Conservation (phyloP, 352 stramenopile genomes). For the Phytophthora pisi region DNA sequence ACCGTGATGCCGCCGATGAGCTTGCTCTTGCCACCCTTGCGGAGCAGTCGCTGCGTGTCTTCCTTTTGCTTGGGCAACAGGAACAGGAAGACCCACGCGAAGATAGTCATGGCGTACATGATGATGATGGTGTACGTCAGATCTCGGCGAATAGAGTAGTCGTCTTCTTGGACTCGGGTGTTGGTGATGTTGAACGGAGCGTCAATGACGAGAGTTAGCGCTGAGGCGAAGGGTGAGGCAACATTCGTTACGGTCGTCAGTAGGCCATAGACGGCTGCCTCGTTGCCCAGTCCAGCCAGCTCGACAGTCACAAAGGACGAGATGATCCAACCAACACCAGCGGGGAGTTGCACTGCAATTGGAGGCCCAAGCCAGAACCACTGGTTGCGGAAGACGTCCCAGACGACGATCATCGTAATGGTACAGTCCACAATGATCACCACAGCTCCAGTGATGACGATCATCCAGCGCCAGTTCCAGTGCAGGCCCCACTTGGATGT, state of each 20-base stretch:
- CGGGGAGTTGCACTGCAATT: conserved; percentile 35
- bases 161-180: conserved; percentile 40
- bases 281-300: conserved; percentile 45
- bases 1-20: conserved; percentile 35
- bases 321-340: conserved; percentile 42
- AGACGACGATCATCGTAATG: conserved; percentile 32
- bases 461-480: conserved; percentile 50
- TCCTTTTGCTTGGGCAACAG: conserved; percentile 43
- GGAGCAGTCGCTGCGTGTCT: conserved; percentile 35
- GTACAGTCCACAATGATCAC: conserved; percentile 37
- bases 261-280: conserved; percentile 45
- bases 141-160: conserved; percentile 35
- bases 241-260: conserved; percentile 44
- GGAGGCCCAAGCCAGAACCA: conserved; percentile 42
- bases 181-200: conserved; percentile 40
- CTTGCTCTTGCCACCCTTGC: conserved; percentile 38
- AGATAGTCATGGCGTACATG: conserved; percentile 38
- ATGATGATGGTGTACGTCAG: conserved; percentile 45
- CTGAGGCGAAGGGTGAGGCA: conserved; percentile 34
- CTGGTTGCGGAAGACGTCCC: conserved; percentile 42
- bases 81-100: conserved; percentile 40
- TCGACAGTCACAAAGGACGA: conserved; percentile 43
- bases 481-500: conserved; percentile 42
- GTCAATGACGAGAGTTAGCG: conserved; percentile 44
- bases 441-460: conserved; percentile 25